Conservation (phyloP, 306 rosid genomes). For the Amphicarpaea edgeworthii region DNA sequence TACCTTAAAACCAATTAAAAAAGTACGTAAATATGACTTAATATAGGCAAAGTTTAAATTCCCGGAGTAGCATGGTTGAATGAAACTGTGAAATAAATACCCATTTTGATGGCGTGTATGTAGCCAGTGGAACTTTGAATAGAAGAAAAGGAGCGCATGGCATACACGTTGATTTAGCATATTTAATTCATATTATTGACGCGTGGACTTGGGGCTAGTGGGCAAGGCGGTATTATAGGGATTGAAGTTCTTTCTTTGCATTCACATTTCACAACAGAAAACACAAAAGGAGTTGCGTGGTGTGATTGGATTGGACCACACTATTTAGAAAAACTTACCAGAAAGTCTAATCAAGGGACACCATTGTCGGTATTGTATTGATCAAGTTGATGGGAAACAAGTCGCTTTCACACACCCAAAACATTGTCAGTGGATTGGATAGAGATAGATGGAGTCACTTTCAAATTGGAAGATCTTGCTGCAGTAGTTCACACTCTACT, state of each 20-base stretch:
- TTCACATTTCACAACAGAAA: neutral
- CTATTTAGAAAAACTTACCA: neutral
- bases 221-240: neutral
- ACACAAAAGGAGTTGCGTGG: neutral
- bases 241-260: neutral
- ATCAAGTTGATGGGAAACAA: neutral
- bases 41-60: too few species aligned
- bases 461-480: neutral
- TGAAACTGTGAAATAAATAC: too few species aligned
- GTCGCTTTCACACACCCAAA: neutral
- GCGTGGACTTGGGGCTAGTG: neutral
- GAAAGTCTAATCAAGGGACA: neutral
- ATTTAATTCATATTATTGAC: neutral
- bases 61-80: too few species aligned
- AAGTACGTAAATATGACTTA: too few species aligned
- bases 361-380: neutral
- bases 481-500: neutral
- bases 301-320: conserved; percentile 25
- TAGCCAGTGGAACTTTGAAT: neutral
- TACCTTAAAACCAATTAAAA: too few species aligned
- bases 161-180: conserved; percentile 19
- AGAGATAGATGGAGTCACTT: neutral
- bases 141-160: conserved; percentile 32
- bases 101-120: too few species aligned
- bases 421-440: neutral